A percentile compares a stretch with the other conserved stretches of the same genome.
phyloP scores from a whole-genome alignment of 2,329 filamentous ascomycete species.

The Colletotrichum liaoningense region DNA sequence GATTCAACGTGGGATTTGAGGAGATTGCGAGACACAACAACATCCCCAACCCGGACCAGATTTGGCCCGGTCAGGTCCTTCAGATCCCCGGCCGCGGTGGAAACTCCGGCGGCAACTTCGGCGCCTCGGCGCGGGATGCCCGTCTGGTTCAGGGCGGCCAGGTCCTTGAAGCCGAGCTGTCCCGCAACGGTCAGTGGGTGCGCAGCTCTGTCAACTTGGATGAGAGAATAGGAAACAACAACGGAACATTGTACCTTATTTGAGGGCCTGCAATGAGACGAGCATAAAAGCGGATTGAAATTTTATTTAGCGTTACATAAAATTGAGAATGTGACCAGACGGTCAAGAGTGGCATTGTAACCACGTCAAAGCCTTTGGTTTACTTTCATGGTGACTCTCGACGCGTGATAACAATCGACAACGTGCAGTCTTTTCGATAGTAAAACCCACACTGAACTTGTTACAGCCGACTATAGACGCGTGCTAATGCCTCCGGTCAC shows the following conservation, averaged over 20 bases:
- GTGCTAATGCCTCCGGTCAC: constrained; percentile 49
- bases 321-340: neutral
- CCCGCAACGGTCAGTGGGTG: constrained; percentile 45
- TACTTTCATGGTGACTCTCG: too few species aligned
- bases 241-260: constrained; percentile 40
- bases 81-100: constrained; percentile 45
- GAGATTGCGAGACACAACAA: constrained; percentile 53
- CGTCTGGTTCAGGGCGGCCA: constrained; percentile 50
- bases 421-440: too few species aligned
- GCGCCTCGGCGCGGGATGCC: constrained; percentile 47
- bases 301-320: neutral
- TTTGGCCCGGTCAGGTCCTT: constrained; percentile 54
- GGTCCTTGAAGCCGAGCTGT: constrained; percentile 47
- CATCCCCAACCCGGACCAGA: constrained; percentile 54
- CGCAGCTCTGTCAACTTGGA: constrained; percentile 46
- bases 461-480: neutral
- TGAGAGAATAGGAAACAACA: constrained; percentile 48
- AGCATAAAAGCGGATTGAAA: constrained; percentile 14
- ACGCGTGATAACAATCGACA: too few species aligned
- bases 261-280: neutral
- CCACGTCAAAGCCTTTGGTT: neutral
- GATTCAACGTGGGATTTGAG: constrained; percentile 47
- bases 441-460: too few species aligned
- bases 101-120: constrained; percentile 44
- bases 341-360: neutral